Base-by-base conservation (phyloP, 352 stramenopile species). In the Phytophthora tubulina region DNA sequence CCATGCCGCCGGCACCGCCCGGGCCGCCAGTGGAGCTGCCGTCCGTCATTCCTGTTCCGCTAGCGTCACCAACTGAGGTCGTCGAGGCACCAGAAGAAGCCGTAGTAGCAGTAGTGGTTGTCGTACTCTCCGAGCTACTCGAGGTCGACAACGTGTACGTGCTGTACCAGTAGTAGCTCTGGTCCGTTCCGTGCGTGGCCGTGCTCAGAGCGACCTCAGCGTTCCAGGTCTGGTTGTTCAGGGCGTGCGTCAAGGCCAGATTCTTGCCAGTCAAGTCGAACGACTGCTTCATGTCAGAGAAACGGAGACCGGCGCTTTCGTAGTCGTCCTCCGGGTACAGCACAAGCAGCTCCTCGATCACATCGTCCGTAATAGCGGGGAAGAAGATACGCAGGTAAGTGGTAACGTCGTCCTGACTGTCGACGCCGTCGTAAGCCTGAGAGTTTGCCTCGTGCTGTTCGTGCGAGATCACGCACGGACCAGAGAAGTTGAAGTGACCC, bases 401-500 rank as follows among this genome's bases (percentile, higher is more conserved):
- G 0, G 60, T 51, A 3, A 78, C 56, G 33, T 78, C 72, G 3
- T 65, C 55, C 21, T 69, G 33, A 0, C 45, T 64, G 35, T 74
- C 49, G 1, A 78, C 66, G 1, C 65, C 71, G 3, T 31, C 2
- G 32, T 71, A 73, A 0, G 71, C 55, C 17, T 53, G 45, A 3
- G 3, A 35, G 60, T 78, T 78, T 0, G 48, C 50, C 30, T 78
- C 72, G 31, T 78, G 70, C 38, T 46, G 64, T 15, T 65, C 70
- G 33, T 78, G 72, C 3, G 72, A 63, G 41, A 78, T 65, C 7
- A 78, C 72, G 6, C 68, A 72, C 38, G 72, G 72, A 13, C 66
- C 72, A 1, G 56, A 72, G 55, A 78, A 78, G 55, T 78, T 78
- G 50, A 78, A 75, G 57, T 75, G 66, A 0, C 72, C 66, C 57